Evolutionary conservation across 73 alveolate genomes (phyloP).

Genomic region (Paramecium sonneborni): DNA sequence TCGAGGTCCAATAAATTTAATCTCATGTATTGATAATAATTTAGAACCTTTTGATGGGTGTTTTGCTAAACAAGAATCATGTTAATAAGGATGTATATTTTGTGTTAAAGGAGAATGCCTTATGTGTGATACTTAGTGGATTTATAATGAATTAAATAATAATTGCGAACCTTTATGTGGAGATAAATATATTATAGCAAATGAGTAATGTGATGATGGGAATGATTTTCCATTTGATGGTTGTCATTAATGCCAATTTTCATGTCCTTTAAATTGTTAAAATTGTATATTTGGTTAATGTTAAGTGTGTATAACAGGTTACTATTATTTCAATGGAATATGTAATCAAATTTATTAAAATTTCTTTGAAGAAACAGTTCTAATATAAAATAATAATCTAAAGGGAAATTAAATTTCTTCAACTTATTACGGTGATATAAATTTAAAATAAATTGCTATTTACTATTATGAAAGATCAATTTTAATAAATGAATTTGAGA

Average conservation of each 20-base stretch:
- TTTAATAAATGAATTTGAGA: not conserved
- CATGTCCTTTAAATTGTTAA: not conserved
- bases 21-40: not conserved
- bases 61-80: not conserved
- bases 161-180: not conserved
- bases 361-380: not conserved
- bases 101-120: not conserved
- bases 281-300: not conserved
- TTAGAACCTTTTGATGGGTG: not conserved
- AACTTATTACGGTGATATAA: not conserved
- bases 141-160: not conserved
- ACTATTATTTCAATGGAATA: not conserved
- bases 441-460: not conserved
- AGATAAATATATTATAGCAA: not conserved
- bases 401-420: too few species aligned
- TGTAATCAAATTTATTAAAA: not conserved
- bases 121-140: not conserved
- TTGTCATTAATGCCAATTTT: not conserved
- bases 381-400: too few species aligned
- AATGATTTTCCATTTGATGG: not conserved
- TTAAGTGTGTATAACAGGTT: not conserved
- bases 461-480: not conserved
- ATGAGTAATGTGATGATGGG: not conserved
- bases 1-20: not conserved
- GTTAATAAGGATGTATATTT: not conserved